phyloP scores from a whole-genome alignment of 2,329 filamentous ascomycete species.

The Phoma sp. region DNA sequence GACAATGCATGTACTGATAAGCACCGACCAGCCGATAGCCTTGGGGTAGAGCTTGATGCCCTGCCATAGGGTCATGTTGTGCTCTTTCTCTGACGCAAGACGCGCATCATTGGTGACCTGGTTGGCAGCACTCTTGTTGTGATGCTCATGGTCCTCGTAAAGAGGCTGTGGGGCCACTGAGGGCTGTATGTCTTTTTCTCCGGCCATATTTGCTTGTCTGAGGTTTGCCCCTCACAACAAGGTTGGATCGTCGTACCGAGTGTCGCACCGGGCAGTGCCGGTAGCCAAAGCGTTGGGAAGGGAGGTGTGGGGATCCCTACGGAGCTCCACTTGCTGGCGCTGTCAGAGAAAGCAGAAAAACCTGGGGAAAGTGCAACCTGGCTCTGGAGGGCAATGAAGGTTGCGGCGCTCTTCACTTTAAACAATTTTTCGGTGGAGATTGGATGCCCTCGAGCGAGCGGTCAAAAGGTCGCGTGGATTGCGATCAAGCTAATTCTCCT shows the following conservation, averaged over 20 bases:
- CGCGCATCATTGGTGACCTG: constrained; percentile 51
- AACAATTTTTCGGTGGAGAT: constrained; percentile 13
- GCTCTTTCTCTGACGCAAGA: constrained; percentile 56
- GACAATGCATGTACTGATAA: constrained; percentile 88
- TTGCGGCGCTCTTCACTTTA: constrained; percentile 14
- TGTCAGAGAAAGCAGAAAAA: constrained; percentile 3
- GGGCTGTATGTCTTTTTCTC: constrained; percentile 35
- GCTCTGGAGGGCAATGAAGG: neutral
- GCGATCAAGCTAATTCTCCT: constrained; percentile 8
- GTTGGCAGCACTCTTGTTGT: constrained; percentile 38
- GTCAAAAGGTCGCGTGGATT: constrained; percentile 9
- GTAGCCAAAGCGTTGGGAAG: constrained; percentile 4
- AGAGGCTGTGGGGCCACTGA: constrained; percentile 10
- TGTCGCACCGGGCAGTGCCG: neutral
- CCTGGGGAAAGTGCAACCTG: constrained; percentile 14
- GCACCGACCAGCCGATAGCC: constrained; percentile 79
- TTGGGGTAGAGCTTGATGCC: constrained; percentile 85
- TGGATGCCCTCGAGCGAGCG: constrained; percentile 1
- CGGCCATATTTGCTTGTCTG: constrained; percentile 19
- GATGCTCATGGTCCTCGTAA: constrained; percentile 21
- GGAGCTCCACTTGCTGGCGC: constrained; percentile 1
- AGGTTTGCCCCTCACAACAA: constrained; percentile 4
- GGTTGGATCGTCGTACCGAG: neutral
- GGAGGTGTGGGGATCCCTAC: constrained; percentile 1
- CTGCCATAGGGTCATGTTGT: constrained; percentile 66